A percentile compares a stretch with the other conserved stretches of the same genome.
Conservation (phyloP, 805 yeast genomes). For the Metschnikowia vanudenii region DNA sequence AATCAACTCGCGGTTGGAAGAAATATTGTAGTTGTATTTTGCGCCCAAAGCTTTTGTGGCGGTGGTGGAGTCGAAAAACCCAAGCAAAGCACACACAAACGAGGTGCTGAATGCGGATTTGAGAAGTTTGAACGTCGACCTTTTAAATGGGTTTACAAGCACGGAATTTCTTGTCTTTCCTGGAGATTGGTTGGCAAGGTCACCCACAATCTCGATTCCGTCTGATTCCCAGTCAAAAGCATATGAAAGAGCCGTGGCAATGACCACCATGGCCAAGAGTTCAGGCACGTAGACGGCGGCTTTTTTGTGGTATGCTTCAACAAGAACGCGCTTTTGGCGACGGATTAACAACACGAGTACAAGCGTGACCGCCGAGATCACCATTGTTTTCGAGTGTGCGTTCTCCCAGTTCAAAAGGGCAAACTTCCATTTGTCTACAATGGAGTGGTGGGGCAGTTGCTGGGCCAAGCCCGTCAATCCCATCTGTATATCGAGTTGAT, state of each 20-base stretch:
- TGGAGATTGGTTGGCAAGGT: constrained; percentile 16
- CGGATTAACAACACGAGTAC: constrained; percentile 24
- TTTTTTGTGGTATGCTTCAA: constrained; percentile 17
- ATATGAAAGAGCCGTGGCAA: constrained; percentile 29
- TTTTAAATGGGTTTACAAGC: constrained; percentile 25
- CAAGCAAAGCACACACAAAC: constrained; percentile 33
- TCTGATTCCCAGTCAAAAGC: constrained; percentile 23
- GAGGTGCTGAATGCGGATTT: constrained; percentile 29
- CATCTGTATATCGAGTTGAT: constrained; percentile 49
- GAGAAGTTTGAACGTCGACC: constrained; percentile 21
- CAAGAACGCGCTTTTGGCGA: constrained; percentile 18
- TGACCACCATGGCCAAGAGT: constrained; percentile 30
- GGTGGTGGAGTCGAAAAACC: constrained; percentile 36
- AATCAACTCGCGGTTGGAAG: constrained; percentile 33
- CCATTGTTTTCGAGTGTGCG: constrained; percentile 13
- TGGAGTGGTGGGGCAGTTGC: constrained; percentile 23
- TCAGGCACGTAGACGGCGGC: constrained; percentile 32
- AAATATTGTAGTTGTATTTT: constrained; percentile 31
- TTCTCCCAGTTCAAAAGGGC: constrained; percentile 5
- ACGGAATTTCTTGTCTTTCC: not conserved
- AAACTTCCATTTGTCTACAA: constrained; percentile 15
- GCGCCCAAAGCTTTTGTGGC: constrained; percentile 34
- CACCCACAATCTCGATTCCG: constrained; percentile 34
- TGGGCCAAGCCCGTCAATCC: constrained; percentile 25
- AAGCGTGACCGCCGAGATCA: constrained; percentile 24